These are phyloP conservation scores for Daldinia caldariorum DNA, from an alignment of 495 filamentous ascomycete species.

Conservation along the genomic window DNA sequence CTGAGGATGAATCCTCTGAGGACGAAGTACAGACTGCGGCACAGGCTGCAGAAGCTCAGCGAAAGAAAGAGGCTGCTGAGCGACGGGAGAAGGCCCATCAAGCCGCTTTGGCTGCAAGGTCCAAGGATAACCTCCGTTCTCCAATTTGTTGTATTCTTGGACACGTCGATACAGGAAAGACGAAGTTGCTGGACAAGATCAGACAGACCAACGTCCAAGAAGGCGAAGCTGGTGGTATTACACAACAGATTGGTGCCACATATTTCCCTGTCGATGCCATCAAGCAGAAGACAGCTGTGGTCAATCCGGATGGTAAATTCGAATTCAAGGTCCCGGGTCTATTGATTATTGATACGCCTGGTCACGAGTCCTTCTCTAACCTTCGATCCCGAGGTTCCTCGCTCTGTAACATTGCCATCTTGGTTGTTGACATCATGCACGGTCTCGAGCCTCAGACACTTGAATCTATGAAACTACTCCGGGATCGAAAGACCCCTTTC, in stretches of 20 bases:
- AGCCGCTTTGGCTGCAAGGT: constrained; percentile 89
- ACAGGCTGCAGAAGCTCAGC: constrained; percentile 71
- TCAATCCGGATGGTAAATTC: constrained; percentile 90
- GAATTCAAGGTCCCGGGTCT: constrained; percentile 98
- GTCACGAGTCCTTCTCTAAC: constrained; percentile 99
- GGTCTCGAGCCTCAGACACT: constrained; percentile 97
- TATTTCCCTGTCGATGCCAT: constrained; percentile 98
- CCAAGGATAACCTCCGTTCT: constrained; percentile 92
- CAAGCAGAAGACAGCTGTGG: constrained; percentile 86
- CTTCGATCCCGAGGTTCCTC: constrained; percentile 94
- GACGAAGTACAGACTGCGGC: constrained; percentile 77
- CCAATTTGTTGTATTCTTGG: constrained; percentile 99
- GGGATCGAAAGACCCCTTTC: constrained; percentile 96
- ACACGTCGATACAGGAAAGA: constrained; percentile 99
- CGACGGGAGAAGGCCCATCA: constrained; percentile 88
- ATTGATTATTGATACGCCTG: constrained; percentile 96
- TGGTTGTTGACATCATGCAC: constrained; percentile 99
- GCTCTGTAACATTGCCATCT: constrained; percentile 98
- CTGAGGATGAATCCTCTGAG: constrained; percentile 66
- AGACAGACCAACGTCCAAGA: constrained; percentile 99
- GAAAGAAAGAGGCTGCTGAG: constrained; percentile 91
- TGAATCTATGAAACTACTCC: constrained; percentile 93
- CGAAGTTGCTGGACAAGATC: constrained; percentile 98
- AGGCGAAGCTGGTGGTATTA: constrained; percentile 99
- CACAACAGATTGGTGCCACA: constrained; percentile 99